Conservation (phyloP, 176 grass and related monocot species). For the Paspalum notatum region DNA sequence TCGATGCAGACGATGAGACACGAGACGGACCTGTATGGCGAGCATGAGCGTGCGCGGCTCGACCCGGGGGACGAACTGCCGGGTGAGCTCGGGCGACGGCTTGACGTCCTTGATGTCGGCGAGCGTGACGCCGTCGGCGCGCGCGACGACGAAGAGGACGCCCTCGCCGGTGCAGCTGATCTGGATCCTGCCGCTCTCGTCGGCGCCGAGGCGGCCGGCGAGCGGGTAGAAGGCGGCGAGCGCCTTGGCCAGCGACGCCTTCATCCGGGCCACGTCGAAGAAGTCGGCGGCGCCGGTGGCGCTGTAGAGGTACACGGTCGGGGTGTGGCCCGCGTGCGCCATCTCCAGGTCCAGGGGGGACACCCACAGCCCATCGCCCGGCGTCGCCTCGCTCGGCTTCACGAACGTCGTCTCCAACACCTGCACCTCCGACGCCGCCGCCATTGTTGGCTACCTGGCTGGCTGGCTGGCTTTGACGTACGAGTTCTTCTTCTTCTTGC, state of each 20-base stretch:
- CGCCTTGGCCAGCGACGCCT: neutral
- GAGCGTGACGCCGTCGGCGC: neutral
- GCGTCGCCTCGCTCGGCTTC: neutral
- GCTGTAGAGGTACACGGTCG: neutral
- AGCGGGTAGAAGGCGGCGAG: neutral
- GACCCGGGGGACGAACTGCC: neutral
- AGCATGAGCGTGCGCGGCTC: neutral
- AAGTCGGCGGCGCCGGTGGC: neutral
- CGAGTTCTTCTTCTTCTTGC: too few species aligned
- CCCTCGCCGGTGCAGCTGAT: neutral
- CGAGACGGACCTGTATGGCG: slow-evolving; percentile 13
- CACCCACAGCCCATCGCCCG: neutral
- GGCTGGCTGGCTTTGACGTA: too few species aligned
- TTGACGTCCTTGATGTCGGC: slow-evolving; percentile 17
- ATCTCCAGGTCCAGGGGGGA: neutral
- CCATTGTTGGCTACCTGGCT: neutral
- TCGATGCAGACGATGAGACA: too few species aligned
- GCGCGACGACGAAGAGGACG: neutral
- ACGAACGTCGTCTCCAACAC: neutral
- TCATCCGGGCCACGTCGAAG: neutral
- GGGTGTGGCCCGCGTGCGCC: neutral
- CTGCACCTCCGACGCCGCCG: neutral
- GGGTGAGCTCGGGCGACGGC: neutral
- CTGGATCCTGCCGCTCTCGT: neutral
- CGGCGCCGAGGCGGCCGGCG: neutral